Evolutionary conservation across 441 rosid genomes (phyloP), one percentile per base, ranked within the genome.

Genomic region (Breynia disticha): DNA sequence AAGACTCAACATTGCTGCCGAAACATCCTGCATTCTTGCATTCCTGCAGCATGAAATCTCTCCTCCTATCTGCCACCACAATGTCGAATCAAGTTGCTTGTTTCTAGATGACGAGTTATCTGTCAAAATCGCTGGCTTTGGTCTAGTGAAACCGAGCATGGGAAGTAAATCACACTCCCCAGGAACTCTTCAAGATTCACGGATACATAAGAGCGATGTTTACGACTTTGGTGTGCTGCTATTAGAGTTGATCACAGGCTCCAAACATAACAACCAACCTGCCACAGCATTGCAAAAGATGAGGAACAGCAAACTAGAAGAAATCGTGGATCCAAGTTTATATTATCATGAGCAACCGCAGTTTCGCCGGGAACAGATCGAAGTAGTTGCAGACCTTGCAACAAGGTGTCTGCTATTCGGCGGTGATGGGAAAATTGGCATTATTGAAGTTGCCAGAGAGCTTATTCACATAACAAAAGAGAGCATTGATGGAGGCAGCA

Each of bases 401-500:
- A 82, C 85, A 0, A 61, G 87, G 69, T 84, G 95, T 67, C 60
- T 86, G 61, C 37, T 86, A 66, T 82, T 86, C 44, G 95, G 90
- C 11, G 77, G 83, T 50, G 86, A 79, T 64, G 87, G 93, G 17
- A 86, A 78, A 63, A 76, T 86, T 47, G 86, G 85, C 6, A 84
- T 86, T 80, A 63, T 60, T 19, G 87, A 84, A 63, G 85, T 81
- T 14, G 83, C 90, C n/a, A 76, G 72, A 68, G 95, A 86, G 76
- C 68, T 89, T 18, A 65, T 77, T 11, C 86, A 67, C 53, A 54
- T 80, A 38, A 56, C 78, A 38, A 75, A 77, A 70, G 74, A 76
- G 24, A 74, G 71, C 66, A 60, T 70, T 41, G 78, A 75, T 49
- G 71, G 78, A 44, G 68, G 67, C 19, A 68, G 76, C 49, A 78